These are phyloP conservation scores for Bjerkandera adusta DNA, from an alignment of 1,284 basidiomycete genomes.

Conservation along the genomic window DNA sequence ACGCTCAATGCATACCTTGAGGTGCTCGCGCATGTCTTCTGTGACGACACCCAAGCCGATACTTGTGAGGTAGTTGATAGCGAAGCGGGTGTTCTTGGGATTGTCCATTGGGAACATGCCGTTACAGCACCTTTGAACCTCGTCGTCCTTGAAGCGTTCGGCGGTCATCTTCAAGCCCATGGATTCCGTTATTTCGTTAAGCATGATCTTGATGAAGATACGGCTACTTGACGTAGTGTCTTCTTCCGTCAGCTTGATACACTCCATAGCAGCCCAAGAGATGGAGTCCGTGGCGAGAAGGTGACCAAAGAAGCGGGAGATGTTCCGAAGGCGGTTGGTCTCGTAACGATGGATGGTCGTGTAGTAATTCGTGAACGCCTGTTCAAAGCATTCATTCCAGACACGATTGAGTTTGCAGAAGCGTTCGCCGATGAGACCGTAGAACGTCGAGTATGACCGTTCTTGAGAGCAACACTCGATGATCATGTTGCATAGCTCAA, in stretches of 20 bases:
- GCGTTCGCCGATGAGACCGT: constrained; percentile 93
- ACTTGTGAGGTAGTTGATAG: constrained; percentile 98
- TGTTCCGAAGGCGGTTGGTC: constrained; percentile 96
- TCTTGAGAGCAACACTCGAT: constrained; percentile 99
- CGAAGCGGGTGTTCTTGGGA: constrained; percentile 95
- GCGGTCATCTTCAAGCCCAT: constrained; percentile 86
- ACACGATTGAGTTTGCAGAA: constrained; percentile 94
- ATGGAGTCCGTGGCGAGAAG: constrained; percentile 84
- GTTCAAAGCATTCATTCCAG: constrained; percentile 90
- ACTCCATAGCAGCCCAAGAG: constrained; percentile 85
- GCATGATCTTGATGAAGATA: constrained; percentile 97
- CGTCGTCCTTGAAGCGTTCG: constrained; percentile 85
- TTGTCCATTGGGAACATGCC: constrained; percentile 96
- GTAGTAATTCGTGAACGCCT: constrained; percentile 90
- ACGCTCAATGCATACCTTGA: constrained; percentile 61
- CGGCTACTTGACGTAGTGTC: constrained; percentile 95
- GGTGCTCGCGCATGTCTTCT: constrained; percentile 94
- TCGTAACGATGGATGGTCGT: constrained; percentile 98
- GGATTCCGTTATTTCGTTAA: constrained; percentile 91
- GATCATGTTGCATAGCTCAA: constrained; percentile 97
- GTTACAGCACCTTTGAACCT: constrained; percentile 71
- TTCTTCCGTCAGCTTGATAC: constrained; percentile 94
- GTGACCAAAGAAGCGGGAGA: constrained; percentile 95
- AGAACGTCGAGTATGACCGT: constrained; percentile 95
- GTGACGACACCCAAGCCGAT: constrained; percentile 90